phyloP scores from a whole-genome alignment of 2,329 filamentous ascomycete species.

The Sporothrix dimorphospora region DNA sequence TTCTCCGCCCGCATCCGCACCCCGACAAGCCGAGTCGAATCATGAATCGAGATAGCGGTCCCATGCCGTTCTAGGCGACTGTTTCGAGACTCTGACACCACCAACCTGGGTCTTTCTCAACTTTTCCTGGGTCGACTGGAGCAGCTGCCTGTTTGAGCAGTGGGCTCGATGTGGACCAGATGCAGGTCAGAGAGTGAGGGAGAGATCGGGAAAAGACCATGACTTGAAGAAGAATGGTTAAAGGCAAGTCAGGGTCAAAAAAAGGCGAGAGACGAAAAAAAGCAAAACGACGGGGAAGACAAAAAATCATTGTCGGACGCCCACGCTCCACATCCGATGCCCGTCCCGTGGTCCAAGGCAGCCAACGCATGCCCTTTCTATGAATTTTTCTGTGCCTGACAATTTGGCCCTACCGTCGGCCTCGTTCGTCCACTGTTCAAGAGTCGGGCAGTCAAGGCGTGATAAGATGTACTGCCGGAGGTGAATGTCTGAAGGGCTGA shows the following conservation, averaged over 20 bases:
- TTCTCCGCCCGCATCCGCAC: neutral
- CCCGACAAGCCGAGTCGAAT: neutral
- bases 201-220: neutral
- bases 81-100: neutral
- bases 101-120: neutral
- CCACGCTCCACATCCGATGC: neutral
- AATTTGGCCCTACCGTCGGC: neutral
- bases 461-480: neutral
- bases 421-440: too few relatives aligned
- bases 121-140: neutral
- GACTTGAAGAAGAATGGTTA: neutral
- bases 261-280: neutral
- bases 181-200: neutral
- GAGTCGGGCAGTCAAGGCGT: neutral
- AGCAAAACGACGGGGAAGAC: neutral
- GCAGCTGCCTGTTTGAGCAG: conserved; percentile 13
- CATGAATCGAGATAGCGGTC: neutral
- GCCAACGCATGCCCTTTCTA: neutral
- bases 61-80: neutral
- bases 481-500: neutral
- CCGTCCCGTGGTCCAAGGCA: neutral
- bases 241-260: neutral
- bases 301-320: neutral
- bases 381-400: neutral
- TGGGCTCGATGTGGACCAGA: neutral